These are phyloP conservation scores for Venturia effusa DNA, from an alignment of 2,329 filamentous ascomycete species.

Conservation along the genomic window DNA sequence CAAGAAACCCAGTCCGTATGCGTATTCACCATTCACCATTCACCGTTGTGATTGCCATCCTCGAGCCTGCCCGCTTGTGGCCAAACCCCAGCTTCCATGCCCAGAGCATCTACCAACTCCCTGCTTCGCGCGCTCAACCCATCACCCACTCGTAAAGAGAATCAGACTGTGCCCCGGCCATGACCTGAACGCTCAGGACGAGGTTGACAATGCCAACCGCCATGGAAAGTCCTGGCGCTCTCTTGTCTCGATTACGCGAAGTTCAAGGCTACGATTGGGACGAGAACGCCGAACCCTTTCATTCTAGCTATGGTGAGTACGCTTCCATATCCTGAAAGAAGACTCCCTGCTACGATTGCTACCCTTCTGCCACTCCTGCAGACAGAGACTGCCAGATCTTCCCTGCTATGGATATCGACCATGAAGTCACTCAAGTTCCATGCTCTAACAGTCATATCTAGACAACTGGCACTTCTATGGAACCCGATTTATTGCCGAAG, in stretches of 20 bases:
- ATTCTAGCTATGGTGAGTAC: slow-evolving; percentile 27
- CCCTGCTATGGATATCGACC: neutral
- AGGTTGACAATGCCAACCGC: slow-evolving; percentile 15
- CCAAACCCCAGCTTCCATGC: neutral
- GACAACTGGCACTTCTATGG: slow-evolving; percentile 65
- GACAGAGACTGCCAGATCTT: neutral
- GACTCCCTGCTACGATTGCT: neutral
- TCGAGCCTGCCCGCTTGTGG: neutral
- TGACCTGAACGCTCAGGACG: neutral
- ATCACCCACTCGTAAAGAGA: neutral
- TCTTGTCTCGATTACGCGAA: slow-evolving; percentile 26
- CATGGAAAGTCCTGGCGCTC: slow-evolving; percentile 16
- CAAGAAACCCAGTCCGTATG: neutral
- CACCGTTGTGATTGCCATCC: neutral
- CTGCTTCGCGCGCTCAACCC: neutral
- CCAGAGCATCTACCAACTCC: neutral
- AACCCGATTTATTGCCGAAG: slow-evolving; percentile 11
- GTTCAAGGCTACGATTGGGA: slow-evolving; percentile 29
- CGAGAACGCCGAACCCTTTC: slow-evolving; percentile 33
- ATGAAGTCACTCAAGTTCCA: neutral
- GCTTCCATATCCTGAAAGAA: neutral
- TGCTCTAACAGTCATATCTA: neutral
- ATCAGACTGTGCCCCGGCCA: neutral
- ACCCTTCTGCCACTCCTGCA: neutral
- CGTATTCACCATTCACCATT: neutral